Base-by-base conservation (phyloP, 2,329 filamentous ascomycete genomes). In the Arthrobotrys sinensis region DNA sequence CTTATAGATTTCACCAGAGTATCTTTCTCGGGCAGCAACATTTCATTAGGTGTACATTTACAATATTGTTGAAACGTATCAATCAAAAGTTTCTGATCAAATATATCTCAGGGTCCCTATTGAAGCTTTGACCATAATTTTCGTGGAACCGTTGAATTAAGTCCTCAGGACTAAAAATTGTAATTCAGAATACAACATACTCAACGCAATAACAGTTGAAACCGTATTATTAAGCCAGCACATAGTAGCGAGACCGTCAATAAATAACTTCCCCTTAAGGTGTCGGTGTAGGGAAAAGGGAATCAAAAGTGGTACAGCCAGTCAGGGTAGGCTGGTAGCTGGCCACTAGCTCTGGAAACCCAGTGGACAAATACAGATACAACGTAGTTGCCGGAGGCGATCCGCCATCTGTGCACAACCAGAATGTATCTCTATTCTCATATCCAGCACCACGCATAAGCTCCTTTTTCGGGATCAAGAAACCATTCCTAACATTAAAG, bases 71-170 rank as follows among this genome's bases (percentile, higher is more conserved):
- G 52, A 57, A 57, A 38, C 34, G 34, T 57, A 53, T 57, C 5
- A 57, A 57, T 57, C 52, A 57, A 57, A 57, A 57, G 52, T 57
- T 57, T 19, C 32, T 57, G 52, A 40, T 57, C 32, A 38, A 52
- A 12, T 52, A 52, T 12, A 28, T 52, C 21, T 28, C 14, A 14
- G 21, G 14, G 3, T 52, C 7, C 3, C 24, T 28, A 10, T 28
- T 28, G 10, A 28, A 24, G 8, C 1, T 7, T n/a, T 48, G 45
- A 48, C 10, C 24, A n/a, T n/a, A n/a, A n/a, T n/a, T n/a, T n/a
- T n/a, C n/a, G n/a, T n/a, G n/a, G n/a, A n/a, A n/a, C n/a, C n/a
- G n/a, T n/a, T n/a, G n/a, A 4, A 28, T 4, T 28, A 2, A 28
- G 24, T 28, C 24, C 24, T 28, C 24, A 28, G 24, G 24, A 4